Conservation (phyloP, 768 basidiomycete genomes). For the Mrakia frigida region DNA sequence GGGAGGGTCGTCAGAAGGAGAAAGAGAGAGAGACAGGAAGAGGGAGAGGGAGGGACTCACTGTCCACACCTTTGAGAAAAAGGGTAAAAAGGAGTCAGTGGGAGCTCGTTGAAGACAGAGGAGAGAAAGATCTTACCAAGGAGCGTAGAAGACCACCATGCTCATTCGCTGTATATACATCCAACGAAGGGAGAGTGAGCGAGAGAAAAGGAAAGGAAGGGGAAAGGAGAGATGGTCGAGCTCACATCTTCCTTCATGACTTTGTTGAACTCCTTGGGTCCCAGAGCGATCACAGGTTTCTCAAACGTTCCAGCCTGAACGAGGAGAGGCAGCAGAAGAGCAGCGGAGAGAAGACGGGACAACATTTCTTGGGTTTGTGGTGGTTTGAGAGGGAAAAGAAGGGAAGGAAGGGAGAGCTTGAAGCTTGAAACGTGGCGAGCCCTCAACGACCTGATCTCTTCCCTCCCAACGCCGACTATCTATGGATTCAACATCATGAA, state of each 20-base stretch:
- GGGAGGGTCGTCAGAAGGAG: neutral
- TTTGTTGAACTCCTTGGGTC: slow-evolving; percentile 23
- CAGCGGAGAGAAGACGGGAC: neutral
- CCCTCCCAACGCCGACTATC: neutral
- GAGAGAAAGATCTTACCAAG: slow-evolving; percentile 75
- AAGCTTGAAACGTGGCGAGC: neutral
- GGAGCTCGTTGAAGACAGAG: slow-evolving; percentile 16
- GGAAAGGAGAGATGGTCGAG: neutral
- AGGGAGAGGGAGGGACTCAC: neutral
- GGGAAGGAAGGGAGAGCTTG: neutral
- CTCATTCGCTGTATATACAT: slow-evolving; percentile 6
- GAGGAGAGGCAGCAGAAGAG: slow-evolving; percentile 5
- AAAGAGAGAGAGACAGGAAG: neutral
- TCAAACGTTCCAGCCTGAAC: slow-evolving; percentile 27
- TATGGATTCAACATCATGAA: neutral
- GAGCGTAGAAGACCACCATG: slow-evolving; percentile 86
- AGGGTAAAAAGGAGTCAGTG: neutral
- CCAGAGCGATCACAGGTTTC: slow-evolving; percentile 16
- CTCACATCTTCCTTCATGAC: slow-evolving; percentile 23
- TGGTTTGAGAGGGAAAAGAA: neutral
- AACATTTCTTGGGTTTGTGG: neutral
- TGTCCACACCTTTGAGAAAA: slow-evolving; percentile 51
- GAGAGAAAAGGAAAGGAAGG: slow-evolving; percentile 9
- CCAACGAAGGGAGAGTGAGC: neutral
- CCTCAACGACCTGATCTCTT: too few relatives aligned